phyloP scores from a whole-genome alignment of 2,329 filamentous ascomycete genomes.

The Diaporthe humulicola region DNA sequence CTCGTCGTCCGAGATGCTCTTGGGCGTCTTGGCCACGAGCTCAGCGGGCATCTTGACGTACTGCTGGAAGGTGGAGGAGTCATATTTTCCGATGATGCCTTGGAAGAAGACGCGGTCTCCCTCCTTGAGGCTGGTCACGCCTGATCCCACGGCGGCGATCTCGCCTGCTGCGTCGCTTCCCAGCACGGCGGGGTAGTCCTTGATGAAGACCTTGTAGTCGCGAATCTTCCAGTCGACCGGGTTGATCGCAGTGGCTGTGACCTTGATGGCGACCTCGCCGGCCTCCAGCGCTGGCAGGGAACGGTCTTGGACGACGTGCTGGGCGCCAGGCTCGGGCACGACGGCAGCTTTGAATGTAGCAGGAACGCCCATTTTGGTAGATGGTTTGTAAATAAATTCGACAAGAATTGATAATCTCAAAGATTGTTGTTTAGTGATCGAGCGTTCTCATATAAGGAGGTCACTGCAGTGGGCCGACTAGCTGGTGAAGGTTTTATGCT shows the following conservation, averaged over 20 bases:
- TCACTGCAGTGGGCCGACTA: background rate
- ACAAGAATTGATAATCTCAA: too few species aligned
- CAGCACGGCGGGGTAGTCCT: constrained; percentile 49
- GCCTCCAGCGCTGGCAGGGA: constrained; percentile 41
- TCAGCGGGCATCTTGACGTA: constrained; percentile 51
- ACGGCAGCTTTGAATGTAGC: constrained; percentile 37
- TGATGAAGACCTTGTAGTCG: constrained; percentile 44
- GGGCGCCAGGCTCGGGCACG: constrained; percentile 35
- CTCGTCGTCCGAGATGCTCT: constrained; percentile 47
- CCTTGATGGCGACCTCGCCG: constrained; percentile 43
- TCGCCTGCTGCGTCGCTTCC: constrained; percentile 52
- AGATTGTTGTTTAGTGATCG: background rate
- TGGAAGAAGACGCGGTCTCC: constrained; percentile 56
- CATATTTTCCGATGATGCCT: constrained; percentile 49
- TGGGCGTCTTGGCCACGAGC: constrained; percentile 50
- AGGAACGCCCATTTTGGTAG: constrained; percentile 32
- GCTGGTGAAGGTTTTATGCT: constrained; percentile 2
- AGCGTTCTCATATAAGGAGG: background rate
- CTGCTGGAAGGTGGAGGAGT: constrained; percentile 52
- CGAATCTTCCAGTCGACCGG: constrained; percentile 53
- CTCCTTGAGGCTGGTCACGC: constrained; percentile 45
- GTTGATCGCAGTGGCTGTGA: constrained; percentile 50
- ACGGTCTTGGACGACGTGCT: constrained; percentile 33
- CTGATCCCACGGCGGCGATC: constrained; percentile 49
- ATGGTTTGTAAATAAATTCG: too few species aligned